Base-by-base conservation (phyloP, 768 basidiomycete species). In the Cystofilobasidium capitatum region DNA sequence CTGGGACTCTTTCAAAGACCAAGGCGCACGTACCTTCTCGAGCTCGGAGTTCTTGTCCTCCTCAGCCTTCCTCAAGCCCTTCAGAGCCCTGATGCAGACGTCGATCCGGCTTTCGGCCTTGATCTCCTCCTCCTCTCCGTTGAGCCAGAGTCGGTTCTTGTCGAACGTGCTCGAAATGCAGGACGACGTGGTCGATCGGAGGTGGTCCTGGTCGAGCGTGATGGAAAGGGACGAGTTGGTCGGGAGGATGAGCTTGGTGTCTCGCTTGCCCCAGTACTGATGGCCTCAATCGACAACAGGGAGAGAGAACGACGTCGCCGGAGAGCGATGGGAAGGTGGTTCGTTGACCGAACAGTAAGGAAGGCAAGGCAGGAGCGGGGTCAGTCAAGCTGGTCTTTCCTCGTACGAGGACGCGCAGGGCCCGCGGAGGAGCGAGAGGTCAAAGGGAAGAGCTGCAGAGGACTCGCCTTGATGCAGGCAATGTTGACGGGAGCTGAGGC, bases 141-240 rank as follows among this genome's bases (percentile, higher is more conserved):
- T 98, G 62, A 99, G 82, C 96, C 96, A 99, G 26, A 99, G 82
- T 62, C 83, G 81, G 77, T 98, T 93, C 64, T 71, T 82, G 31
- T 81, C 76, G 74, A 91, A 93, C 1, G 82, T 79, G 0, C 85
- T 79, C 74, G 91, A 88, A 2, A 88, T 87, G 29, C 90, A 86
- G 6, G 91, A 90, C 1, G 93, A 91, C 3, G 96, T 99, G 10
- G 91, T 94, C 1, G 90, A 89, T 68, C 90, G 83, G 13, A 99
- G 84, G 73, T 98, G 89, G 78, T 98, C 92, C 78, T 98, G 96
- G 74, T 88, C 88, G 70, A 99, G 87, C 2, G 96, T 98, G 58
- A 98, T 89, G 9, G 93, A 97, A n/a, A 99, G 84, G 13, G 94
- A 98, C 0, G 91, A 91, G 79, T 99, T 99, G 71, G 92, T 97